Percentiles rank a stretch among this genome's conserved stretches.
Evolutionary conservation across 495 filamentous ascomycete genomes (phyloP).

Genomic region (Tetracladium marchalianum): DNA sequence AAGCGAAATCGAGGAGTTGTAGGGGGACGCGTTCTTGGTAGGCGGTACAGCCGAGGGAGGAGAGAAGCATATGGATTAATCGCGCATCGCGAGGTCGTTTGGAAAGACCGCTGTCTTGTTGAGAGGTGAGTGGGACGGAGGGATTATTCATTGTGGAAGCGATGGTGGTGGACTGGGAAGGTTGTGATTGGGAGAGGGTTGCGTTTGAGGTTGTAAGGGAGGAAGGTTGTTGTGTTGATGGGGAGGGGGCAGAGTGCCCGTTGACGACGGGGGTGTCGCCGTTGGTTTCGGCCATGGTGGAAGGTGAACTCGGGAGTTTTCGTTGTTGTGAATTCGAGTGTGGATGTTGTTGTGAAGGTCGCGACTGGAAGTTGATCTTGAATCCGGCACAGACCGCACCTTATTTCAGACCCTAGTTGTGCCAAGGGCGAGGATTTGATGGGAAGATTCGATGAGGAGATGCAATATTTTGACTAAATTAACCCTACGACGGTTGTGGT

Average conservation of each 20-base stretch:
- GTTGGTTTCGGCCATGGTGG: constrained; percentile 29
- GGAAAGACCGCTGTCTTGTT: constrained; percentile 49
- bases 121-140: constrained; percentile 34
- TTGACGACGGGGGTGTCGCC: constrained; percentile 29
- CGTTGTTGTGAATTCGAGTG: too few species aligned
- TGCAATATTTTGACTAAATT: too few species aligned
- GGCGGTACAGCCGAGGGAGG: constrained; percentile 72
- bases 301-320: constrained; percentile 8
- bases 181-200: constrained; percentile 13
- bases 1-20: constrained; percentile 93
- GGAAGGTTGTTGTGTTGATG: constrained; percentile 3
- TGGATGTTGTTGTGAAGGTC: too few species aligned
- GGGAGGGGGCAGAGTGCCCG: constrained; percentile 16
- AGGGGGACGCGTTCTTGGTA: constrained; percentile 94
- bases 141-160: constrained; percentile 19
- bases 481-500: too few species aligned
- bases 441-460: too few species aligned
- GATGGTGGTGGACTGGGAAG: constrained; percentile 30
- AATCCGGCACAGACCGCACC: too few species aligned
- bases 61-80: constrained; percentile 82
- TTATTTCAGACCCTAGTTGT: too few species aligned
- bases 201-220: constrained; percentile 9
- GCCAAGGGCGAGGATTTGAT: too few species aligned
- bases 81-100: constrained; percentile 85
- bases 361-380: too few species aligned